Percentiles rank a stretch among this genome's conserved stretches.
Evolutionary conservation across 805 yeast species (phyloP).

Genomic region (Suhomyces emberorum): DNA sequence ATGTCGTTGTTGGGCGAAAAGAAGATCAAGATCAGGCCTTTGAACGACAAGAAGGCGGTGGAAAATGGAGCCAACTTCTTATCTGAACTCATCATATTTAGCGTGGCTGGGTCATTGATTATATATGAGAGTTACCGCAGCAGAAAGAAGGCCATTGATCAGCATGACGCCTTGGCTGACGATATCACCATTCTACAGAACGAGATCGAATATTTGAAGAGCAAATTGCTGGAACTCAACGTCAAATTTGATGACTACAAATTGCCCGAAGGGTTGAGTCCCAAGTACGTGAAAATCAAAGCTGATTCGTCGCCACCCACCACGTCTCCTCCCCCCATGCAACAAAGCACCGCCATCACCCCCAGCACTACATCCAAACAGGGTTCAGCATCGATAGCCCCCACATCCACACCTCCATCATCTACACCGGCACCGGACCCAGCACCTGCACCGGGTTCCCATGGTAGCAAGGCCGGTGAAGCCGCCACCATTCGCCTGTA

Average conservation of each 20-base stretch:
- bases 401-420: neutral
- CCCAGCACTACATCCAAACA: too few relatives aligned
- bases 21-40: constrained; percentile 61
- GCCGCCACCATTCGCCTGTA: too few relatives aligned
- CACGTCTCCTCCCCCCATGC: neutral
- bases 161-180: constrained; percentile 66
- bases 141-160: constrained; percentile 56
- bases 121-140: constrained; percentile 69
- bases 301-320: neutral
- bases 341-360: neutral
- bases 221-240: constrained; percentile 42
- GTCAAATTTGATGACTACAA: constrained; percentile 47
- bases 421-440: constrained; percentile 1
- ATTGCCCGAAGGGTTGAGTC: constrained; percentile 46
- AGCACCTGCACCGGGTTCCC: too few relatives aligned
- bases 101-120: constrained; percentile 76
- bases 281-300: constrained; percentile 43
- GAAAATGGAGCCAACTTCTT: constrained; percentile 78
- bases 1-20: constrained; percentile 56
- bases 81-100: constrained; percentile 72
- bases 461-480: too few relatives aligned
- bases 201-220: constrained; percentile 59
- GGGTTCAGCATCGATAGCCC: too few relatives aligned
- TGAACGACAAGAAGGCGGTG: constrained; percentile 78
- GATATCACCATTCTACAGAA: constrained; percentile 68